Evolutionary conservation across 2,329 filamentous ascomycete species (phyloP).

Genomic region (Fusarium chuoi): DNA sequence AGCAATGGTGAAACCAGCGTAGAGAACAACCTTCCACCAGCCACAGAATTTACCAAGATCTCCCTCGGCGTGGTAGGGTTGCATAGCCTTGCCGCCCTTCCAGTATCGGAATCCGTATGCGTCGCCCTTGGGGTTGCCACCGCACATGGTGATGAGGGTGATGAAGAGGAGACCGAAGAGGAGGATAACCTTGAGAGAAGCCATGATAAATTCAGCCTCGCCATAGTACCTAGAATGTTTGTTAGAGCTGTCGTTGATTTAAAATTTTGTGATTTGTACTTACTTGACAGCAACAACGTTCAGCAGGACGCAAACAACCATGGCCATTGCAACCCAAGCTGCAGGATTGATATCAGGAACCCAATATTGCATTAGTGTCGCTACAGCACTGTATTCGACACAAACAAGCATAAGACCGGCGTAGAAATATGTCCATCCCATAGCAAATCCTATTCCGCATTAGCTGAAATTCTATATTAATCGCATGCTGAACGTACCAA

Average conservation of each 20-base stretch:
- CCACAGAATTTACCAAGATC: constrained; percentile 70
- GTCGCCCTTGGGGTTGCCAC: constrained; percentile 71
- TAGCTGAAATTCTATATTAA: neutral
- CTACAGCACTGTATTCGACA: constrained; percentile 56
- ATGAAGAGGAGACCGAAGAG: constrained; percentile 67
- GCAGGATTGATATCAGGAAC: constrained; percentile 55
- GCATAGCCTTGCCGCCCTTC: constrained; percentile 49
- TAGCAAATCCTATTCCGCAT: constrained; percentile 55
- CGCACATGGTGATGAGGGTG: constrained; percentile 75
- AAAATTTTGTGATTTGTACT: constrained; percentile 1
- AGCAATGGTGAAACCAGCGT: constrained; percentile 74
- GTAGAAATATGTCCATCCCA: constrained; percentile 64
- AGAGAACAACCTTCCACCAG: constrained; percentile 66
- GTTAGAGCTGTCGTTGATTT: neutral
- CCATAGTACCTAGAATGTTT: constrained; percentile 49
- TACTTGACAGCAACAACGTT: constrained; percentile 59
- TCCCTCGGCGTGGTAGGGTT: constrained; percentile 54
- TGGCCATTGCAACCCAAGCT: constrained; percentile 60
- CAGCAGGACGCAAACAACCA: constrained; percentile 57
- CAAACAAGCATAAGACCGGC: constrained; percentile 58
- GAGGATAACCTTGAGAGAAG: constrained; percentile 62
- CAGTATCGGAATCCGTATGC: constrained; percentile 73
- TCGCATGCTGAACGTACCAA: constrained; percentile 48
- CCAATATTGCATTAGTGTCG: constrained; percentile 59
- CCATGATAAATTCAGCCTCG: constrained; percentile 64